Conservation (phyloP, 495 filamentous ascomycete species). For the Daldinia bambusicola region DNA sequence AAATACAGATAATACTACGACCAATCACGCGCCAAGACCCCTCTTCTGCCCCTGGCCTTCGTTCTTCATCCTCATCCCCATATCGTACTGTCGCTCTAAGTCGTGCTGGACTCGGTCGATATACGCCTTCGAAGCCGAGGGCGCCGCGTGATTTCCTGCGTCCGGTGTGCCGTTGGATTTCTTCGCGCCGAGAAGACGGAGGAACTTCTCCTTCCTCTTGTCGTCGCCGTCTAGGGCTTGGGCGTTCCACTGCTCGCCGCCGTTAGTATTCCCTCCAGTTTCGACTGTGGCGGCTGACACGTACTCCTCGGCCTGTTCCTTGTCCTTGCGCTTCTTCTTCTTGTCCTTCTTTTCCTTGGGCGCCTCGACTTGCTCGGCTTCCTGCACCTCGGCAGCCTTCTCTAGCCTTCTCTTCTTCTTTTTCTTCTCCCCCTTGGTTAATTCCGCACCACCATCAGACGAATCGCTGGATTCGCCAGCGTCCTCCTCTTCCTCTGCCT, state of each 20-base stretch:
- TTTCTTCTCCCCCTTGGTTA: constrained; percentile 29
- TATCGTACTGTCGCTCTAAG: constrained; percentile 67
- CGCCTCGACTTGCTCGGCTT: constrained; percentile 36
- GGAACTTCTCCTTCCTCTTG: constrained; percentile 65
- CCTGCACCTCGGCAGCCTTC: constrained; percentile 1
- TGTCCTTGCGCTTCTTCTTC: constrained; percentile 44
- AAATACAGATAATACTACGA: constrained; percentile 15
- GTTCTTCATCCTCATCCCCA: constrained; percentile 67
- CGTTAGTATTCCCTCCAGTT: constrained; percentile 27
- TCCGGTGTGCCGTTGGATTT: constrained; percentile 45
- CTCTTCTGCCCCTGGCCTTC: constrained; percentile 61
- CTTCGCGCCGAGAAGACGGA: constrained; percentile 65
- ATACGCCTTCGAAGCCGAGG: constrained; percentile 44
- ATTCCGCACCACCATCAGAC: constrained; percentile 21
- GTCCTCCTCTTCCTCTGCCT: constrained; percentile 38
- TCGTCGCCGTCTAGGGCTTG: constrained; percentile 60
- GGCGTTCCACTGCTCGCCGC: constrained; percentile 62
- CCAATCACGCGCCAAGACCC: constrained; percentile 63
- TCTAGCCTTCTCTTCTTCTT: constrained; percentile 17
- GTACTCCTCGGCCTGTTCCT: constrained; percentile 38
- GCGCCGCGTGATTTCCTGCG: constrained; percentile 15
- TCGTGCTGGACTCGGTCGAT: constrained; percentile 60
- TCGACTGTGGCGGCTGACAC: constrained; percentile 22
- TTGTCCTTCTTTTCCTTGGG: constrained; percentile 51
- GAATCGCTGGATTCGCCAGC: constrained; percentile 8